Conservation (phyloP, 1,284 basidiomycete genomes). For the Ceratobasidium sp. region DNA sequence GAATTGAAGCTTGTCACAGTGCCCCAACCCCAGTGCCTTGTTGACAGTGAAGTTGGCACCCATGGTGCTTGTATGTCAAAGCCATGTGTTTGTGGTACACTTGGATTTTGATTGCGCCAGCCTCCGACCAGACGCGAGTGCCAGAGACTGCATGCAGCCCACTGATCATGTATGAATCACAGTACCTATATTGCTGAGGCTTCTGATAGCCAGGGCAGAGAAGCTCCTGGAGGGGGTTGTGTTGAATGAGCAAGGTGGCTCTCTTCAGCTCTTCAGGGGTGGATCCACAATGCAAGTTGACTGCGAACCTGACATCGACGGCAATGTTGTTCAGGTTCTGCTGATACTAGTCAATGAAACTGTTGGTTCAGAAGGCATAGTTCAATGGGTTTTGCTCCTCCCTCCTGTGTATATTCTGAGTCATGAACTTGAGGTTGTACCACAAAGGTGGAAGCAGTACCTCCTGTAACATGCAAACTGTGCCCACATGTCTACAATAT, state of each 20-base stretch:
- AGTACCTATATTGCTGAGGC: not conserved
- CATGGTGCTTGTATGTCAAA: not conserved
- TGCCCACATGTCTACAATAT: not conserved
- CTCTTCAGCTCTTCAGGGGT: not conserved
- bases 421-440: slow-evolving; percentile 10
- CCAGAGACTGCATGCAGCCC: not conserved
- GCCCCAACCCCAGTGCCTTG: not conserved
- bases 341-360: not conserved
- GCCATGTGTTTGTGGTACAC: slow-evolving; percentile 1
- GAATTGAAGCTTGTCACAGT: not conserved
- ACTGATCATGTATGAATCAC: not conserved
- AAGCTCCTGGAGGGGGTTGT: not conserved
- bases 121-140: not conserved
- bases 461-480: not conserved
- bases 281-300: not conserved
- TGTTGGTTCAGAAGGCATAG: not conserved
- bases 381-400: slow-evolving; percentile 1
- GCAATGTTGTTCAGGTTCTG: slow-evolving; percentile 16
- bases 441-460: slow-evolving; percentile 24
- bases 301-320: slow-evolving; percentile 1
- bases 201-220: not conserved
- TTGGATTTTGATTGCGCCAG: not conserved
- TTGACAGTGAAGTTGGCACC: not conserved
- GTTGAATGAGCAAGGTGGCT: not conserved
- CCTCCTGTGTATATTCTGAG: not conserved